Base-by-base conservation (phyloP, 805 yeast species). In the Brettanomyces naardenensis region DNA sequence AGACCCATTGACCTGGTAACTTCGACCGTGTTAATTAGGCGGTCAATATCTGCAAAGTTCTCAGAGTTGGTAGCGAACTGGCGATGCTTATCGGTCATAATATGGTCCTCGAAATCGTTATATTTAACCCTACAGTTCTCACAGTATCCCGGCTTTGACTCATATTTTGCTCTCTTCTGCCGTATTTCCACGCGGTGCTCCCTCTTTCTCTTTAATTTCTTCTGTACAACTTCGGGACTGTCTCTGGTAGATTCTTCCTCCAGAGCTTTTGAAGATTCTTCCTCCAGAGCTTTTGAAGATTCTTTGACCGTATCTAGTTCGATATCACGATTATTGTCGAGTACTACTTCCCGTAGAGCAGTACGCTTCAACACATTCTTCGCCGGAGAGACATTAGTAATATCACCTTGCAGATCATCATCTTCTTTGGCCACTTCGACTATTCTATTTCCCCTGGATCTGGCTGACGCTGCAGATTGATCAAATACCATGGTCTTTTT, bases 71-170 rank as follows among this genome's bases (percentile, higher is more conserved):
- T 61, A 3, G 97, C 97, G 63, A 87, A 89, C 38, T 75, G 73
- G 35, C 82, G 67, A 56, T 90, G 98, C 45, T 79, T 73, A 26
- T 71, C 73, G 19, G 86, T 69, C 21, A 53, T 51, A 29, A 86
- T 73, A 56, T 90, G 98, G 40, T 75, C 84, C 19, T 78, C 84
- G 52, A 88, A 79, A 46, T 76, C 75, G 36, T 83, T 89, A 54
- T 83, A 90, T 54, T 80, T 80, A 42, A 81, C 82, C 19, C 90
- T 68, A 60, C 98, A 90, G 54, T 90, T 90, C 56, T 90, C 98
- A 62, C 98, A 90, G 59, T 85, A 89, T 0, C 97, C 97, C 1
- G 90, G 58, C 31, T 51, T 53, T 51, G 47, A 47, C 31, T 53
- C 56, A 18, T 46, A 43, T 34, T 47, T 55, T 6, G 47, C 23